Evolutionary conservation across 805 yeast species (phyloP), one percentile per base, ranked within the genome.

Genomic region (Saccharomycopsis selenospora): DNA sequence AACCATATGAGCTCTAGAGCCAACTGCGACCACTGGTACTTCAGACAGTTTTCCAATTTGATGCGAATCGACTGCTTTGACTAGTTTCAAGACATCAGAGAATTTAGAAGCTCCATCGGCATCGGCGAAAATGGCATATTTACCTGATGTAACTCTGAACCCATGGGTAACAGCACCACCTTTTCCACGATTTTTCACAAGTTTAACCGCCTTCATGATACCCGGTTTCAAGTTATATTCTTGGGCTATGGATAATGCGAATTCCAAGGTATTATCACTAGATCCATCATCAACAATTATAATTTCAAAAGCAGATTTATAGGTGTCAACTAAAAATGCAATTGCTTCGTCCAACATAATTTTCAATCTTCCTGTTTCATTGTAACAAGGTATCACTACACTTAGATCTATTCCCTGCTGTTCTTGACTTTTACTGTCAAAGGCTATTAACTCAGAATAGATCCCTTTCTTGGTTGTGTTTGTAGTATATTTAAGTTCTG

Each of bases 101-200:
- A 93, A 93, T 56, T 75, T 72, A 23, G 95, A 82, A 3, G 99
- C 98, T 28, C 98, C 98, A 66, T 93, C 99, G 1, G 98, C 99
- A 66, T 93, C 99, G 1, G 96, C 98, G 69, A 93, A 93, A 7
- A 93, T 72, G 8, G 79, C 77, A 57, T 76, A 82, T 49, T 71
- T 63, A 10, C 98, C 99, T 40, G 87, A 69, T 2, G 82, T 68
- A 58, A 79, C 80, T 57, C 82, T 76, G 63, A 93, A 67, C 4
- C 99, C 99, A 64, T 91, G 97, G 14, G 95, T 80, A 0, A 93
- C 98, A 0, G 98, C 99, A 10, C 98, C 96, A 29, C 95, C 95
- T 67, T 91, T 91, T 23, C 99, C 99, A 58, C 99, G 74, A 63
- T 93, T 93, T 54, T 76, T 64, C 22, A 66, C 76, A 53, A 93